Conservation (phyloP, 2,329 filamentous ascomycete genomes). For the Byssochlamys sp. region DNA sequence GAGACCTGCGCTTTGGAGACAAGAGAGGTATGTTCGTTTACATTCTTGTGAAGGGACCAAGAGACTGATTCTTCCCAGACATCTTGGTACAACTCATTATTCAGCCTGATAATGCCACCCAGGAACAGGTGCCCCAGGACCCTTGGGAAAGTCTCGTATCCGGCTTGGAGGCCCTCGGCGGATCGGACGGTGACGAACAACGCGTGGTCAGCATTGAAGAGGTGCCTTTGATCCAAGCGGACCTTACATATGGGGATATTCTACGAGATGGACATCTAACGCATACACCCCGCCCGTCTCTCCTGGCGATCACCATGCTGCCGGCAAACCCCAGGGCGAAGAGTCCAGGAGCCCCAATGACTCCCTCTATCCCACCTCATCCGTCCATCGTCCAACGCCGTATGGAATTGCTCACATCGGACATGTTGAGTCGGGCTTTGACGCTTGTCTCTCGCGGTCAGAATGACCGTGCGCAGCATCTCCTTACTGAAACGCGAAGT, state of each 20-base stretch:
- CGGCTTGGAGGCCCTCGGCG: conserved; percentile 81
- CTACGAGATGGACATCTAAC: conserved; percentile 76
- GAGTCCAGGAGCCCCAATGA: conserved; percentile 40
- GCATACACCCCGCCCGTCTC: conserved; percentile 77
- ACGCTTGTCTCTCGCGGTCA: conserved; percentile 84
- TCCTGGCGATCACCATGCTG: conserved; percentile 87
- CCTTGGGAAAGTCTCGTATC: conserved; percentile 97
- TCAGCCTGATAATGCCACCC: conserved; percentile 68
- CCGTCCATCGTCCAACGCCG: conserved; percentile 88
- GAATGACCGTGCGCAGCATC: conserved; percentile 84
- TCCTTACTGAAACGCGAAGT: conserved; percentile 83
- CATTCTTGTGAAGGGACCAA: conserved; percentile 5
- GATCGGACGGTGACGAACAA: conserved; percentile 75
- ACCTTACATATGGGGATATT: conserved; percentile 87
- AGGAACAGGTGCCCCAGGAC: conserved; percentile 81
- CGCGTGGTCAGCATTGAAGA: conserved; percentile 81
- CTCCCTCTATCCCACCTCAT: conserved; percentile 85
- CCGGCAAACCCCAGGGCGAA: conserved; percentile 60
- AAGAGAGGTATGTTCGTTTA: conserved; percentile 52
- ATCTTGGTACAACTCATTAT: conserved; percentile 91
- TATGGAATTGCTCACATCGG: conserved; percentile 94
- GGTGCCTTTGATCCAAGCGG: conserved; percentile 86
- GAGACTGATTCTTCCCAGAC: conserved; percentile 42
- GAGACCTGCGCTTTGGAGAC: conserved; percentile 88
- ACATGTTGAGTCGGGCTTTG: conserved; percentile 89